Base-by-base conservation (phyloP, 116 monocot species). In the Cymodocea nodosa region DNA sequence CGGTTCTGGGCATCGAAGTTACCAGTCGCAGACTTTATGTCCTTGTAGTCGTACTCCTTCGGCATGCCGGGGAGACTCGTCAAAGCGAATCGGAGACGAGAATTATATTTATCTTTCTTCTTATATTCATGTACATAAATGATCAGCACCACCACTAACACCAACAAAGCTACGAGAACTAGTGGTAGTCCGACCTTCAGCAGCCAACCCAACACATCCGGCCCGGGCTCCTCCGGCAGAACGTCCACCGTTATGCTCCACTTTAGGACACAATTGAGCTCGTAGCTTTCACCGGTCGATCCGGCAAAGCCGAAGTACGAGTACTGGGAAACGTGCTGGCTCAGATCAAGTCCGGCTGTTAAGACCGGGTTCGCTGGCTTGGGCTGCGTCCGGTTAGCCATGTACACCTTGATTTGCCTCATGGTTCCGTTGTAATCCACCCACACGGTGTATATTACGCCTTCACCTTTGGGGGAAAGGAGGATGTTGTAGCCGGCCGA, bases 231-330 rank as follows among this genome's bases (percentile, higher is more conserved):
- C 37, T 65, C 62, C 5, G 75, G 62, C 0, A 97, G 44, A 19
- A 56, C 51, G 56, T 91, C 82, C 23, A 85, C 71, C 35, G 85
- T 79, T 23, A 97, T 70, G 59, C 62, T 75, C 91, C 97, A 90
- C 2, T 48, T 51, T 0, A 70, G 53, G 16, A 91, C 76, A 72
- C 88, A 90, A 77, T 88, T 83, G 52, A 90, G 85, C 79, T 90
- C 56, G 72, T 77, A 79, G 20, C 19, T 16, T 22, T 2, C 9
- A 0, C 91, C 85, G 15, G 91, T 91, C 4, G 91, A 81, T 0
- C 79, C 97, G 1, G 97, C 62, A 80, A 97, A 97, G 15, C 91
- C 91, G 56, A 97, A 85, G 61, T 85, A 88, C 16, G 88, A 82
- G 39, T 51, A 2, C 67, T 70, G 62, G 18, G 34, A 15, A 4